Base-by-base conservation (phyloP, 148 eudicot species). In the Diospyros kaki region DNA sequence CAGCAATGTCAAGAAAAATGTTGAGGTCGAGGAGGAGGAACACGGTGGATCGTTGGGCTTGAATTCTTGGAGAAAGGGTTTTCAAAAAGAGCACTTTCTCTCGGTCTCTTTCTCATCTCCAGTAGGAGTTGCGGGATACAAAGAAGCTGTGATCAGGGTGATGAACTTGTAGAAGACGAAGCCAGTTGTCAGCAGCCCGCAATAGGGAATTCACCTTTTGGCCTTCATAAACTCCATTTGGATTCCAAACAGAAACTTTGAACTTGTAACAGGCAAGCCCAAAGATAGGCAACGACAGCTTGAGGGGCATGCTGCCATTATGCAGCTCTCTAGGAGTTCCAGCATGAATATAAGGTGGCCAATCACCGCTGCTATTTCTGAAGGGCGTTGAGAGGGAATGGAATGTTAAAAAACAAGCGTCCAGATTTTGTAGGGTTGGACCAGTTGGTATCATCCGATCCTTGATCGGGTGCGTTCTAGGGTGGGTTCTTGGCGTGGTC, bases 391-490 rank as follows among this genome's bases (percentile, higher is more conserved):
- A 86, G 60, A 95, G 82, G 15, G 86, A 90, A 87, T 95, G 98
- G 76, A 85, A 95, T 41, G 98, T 95, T 83, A 95, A 81, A 83
- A 95, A 95, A 84, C 94, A 92, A 17, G 98, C 90, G 80, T 95
- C 98, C 77, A 95, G 84, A 68, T 92, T 92, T 84, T 89, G 91
- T 68, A 92, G 89, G 71, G 98, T 90, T 40, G 96, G 96, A 73
- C 98, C 97, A 3, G 84, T 87, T 7, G 97, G 97, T 81, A 95
- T 95, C 81, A 28, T 28, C 28, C 28, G 28, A 28, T 28, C 28
- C 28, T 28, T 28, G 28, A 28, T 28, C 28, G 28, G 28, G 28
- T 28, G 28, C 28, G 28, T 28, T 28, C 28, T 28, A 28, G 28
- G 28, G 28, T 28, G 28, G 28, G 28, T 28, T 28, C 28, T 28